phyloP scores from a whole-genome alignment of 371 early-diverging fungal species.

The Mortierella polycephala region DNA sequence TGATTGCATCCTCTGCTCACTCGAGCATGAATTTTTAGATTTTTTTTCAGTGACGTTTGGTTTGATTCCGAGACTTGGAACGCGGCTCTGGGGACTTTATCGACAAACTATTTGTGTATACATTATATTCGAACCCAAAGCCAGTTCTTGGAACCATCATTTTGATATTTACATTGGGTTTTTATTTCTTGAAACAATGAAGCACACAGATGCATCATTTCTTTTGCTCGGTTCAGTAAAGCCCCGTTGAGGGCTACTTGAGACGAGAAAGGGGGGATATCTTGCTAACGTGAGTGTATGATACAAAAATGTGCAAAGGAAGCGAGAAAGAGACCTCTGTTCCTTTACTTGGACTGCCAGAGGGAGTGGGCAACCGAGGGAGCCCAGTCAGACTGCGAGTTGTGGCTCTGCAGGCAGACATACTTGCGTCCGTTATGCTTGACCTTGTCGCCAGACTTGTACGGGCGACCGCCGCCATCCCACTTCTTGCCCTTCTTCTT shows the following conservation, averaged over 20 bases:
- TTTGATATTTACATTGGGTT: neutral
- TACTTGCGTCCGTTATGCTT: slow-evolving; percentile 64
- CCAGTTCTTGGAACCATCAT: neutral
- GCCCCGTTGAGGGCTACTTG: too few species aligned
- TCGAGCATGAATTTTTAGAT: neutral
- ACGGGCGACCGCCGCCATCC: slow-evolving; percentile 63
- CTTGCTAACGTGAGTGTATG: neutral
- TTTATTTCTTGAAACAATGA: too few species aligned
- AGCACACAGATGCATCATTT: neutral
- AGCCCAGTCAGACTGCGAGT: slow-evolving; percentile 66
- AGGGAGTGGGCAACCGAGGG: slow-evolving; percentile 66
- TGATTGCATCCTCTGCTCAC: neutral
- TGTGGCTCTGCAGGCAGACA: slow-evolving; percentile 68
- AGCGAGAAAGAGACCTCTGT: neutral
- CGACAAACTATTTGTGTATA: too few species aligned
- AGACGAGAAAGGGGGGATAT: too few species aligned
- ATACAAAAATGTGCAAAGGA: neutral
- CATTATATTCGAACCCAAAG: too few species aligned
- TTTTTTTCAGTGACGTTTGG: slow-evolving; percentile 16
- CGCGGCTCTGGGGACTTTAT: too few species aligned
- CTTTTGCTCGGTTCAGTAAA: neutral
- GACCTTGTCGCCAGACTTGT: slow-evolving; percentile 68
- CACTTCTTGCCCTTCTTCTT: slow-evolving; percentile 54
- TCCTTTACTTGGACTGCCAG: slow-evolving; percentile 56
- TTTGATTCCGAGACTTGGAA: neutral